Percentiles rank a stretch among this genome's conserved stretches.
These are phyloP conservation scores for Tanacetum coccineum DNA, from an alignment of 129 eudicot genomes.

Conservation along the genomic window DNA sequence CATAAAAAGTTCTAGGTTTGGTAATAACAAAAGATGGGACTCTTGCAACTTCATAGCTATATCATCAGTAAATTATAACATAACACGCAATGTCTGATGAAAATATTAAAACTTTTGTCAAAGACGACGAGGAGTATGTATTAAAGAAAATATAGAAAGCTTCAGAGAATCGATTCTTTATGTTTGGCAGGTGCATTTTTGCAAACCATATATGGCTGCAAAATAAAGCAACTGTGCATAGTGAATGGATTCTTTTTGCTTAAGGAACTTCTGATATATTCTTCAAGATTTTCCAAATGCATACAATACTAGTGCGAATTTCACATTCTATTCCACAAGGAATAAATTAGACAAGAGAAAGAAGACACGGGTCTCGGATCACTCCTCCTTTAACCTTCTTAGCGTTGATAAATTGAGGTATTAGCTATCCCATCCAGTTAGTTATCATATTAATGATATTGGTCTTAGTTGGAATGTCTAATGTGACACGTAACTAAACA, in stretches of 20 bases:
- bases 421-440: too few relatives aligned
- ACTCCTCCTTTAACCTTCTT: not conserved
- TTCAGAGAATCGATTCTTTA: too few relatives aligned
- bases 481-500: too few relatives aligned
- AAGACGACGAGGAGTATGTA: not conserved
- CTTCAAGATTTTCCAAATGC: not conserved
- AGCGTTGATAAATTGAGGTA: not conserved
- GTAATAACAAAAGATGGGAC: not conserved
- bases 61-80: not conserved
- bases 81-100: not conserved
- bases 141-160: too few relatives aligned
- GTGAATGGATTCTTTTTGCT: too few relatives aligned
- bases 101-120: not conserved
- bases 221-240: not conserved
- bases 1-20: not conserved
- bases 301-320: not conserved
- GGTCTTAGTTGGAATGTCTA: too few relatives aligned
- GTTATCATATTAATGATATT: too few relatives aligned
- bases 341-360: not conserved
- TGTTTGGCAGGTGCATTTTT: slow-evolving; percentile 13
- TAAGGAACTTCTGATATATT: not conserved
- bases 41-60: not conserved
- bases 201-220: slow-evolving; percentile 6
- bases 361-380: not conserved
- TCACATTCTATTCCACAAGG: slow-evolving; percentile 6